Evolutionary conservation across 2,329 filamentous ascomycete genomes (phyloP).

Genomic region (Cadophora luteo-olivacea): DNA sequence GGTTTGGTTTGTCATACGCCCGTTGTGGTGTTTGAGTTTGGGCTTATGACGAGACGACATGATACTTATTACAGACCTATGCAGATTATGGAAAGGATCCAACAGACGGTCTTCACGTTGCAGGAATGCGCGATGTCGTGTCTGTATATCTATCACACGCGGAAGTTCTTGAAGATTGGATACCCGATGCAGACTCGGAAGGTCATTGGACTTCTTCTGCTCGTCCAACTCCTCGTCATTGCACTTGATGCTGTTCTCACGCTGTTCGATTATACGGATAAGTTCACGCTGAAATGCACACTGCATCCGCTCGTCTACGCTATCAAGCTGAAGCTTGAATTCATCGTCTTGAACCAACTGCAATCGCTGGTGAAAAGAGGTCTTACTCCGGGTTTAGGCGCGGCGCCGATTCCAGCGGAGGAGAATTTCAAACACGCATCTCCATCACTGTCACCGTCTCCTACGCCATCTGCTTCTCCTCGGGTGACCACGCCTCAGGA

Average conservation of each 20-base stretch:
- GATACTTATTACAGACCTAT: constrained; percentile 10
- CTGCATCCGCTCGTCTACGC: constrained; percentile 13
- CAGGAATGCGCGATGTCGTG: constrained; percentile 10
- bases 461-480: constrained; percentile 5
- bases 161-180: constrained; percentile 14
- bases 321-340: constrained; percentile 17
- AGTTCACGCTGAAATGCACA: constrained; percentile 13
- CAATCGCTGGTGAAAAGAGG: constrained; percentile 10
- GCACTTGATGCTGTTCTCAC: constrained; percentile 1
- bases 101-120: constrained; percentile 10
- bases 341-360: constrained; percentile 16
- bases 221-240: constrained; percentile 17
- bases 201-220: constrained; percentile 5
- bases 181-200: constrained; percentile 16
- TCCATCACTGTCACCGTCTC: not conserved
- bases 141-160: constrained; percentile 17
- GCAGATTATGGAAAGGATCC: constrained; percentile 17
- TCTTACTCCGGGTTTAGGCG: constrained; percentile 13
- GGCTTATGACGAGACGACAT: constrained; percentile 12
- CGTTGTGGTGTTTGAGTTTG: constrained; percentile 7
- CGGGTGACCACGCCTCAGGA: not conserved
- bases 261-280: constrained; percentile 13
- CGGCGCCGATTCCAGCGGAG: not conserved
- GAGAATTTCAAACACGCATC: not conserved
- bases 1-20: constrained; percentile 7